A percentile compares a stretch with the other conserved stretches of the same genome.
phyloP scores from a whole-genome alignment of 208 protist species.

The Trypanosoma rangeli region DNA sequence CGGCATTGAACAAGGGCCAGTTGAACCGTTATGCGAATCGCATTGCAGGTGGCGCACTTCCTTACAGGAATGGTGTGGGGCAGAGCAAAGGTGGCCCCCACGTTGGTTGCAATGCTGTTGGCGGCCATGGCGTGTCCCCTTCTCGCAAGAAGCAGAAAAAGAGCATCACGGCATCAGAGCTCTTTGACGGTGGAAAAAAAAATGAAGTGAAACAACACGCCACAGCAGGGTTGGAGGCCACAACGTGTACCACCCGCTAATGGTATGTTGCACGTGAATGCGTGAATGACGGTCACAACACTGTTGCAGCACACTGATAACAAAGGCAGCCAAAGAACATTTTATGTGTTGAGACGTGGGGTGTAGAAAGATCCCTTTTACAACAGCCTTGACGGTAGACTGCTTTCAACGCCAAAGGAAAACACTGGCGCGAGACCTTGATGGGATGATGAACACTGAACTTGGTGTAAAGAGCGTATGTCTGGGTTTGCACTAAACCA shows the following conservation, averaged over 20 bases:
- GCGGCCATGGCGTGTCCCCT: not conserved
- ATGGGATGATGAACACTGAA: not conserved
- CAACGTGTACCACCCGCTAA: conserved; percentile 6
- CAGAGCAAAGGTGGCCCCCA: not conserved
- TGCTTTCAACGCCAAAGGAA: not conserved
- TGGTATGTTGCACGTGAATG: not conserved
- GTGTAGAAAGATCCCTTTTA: not conserved
- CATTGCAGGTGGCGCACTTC: not conserved
- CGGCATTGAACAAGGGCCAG: not conserved
- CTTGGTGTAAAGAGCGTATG: not conserved
- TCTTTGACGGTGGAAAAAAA: not conserved
- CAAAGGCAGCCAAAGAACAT: not conserved
- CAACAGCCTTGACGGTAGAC: not conserved
- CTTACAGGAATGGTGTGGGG: not conserved
- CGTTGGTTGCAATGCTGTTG: not conserved
- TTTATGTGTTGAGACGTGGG: too few relatives aligned
- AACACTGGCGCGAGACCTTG: not conserved
- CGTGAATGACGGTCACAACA: not conserved
- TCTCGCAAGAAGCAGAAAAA: not conserved
- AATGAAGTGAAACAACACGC: not conserved
- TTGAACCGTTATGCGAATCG: not conserved
- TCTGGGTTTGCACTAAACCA: not conserved
- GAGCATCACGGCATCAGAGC: not conserved
- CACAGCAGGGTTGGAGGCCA: conserved; percentile 5
- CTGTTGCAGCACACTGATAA: not conserved